phyloP scores from a whole-genome alignment of 129 eudicot genomes.

The Flaveria sonorensis region DNA sequence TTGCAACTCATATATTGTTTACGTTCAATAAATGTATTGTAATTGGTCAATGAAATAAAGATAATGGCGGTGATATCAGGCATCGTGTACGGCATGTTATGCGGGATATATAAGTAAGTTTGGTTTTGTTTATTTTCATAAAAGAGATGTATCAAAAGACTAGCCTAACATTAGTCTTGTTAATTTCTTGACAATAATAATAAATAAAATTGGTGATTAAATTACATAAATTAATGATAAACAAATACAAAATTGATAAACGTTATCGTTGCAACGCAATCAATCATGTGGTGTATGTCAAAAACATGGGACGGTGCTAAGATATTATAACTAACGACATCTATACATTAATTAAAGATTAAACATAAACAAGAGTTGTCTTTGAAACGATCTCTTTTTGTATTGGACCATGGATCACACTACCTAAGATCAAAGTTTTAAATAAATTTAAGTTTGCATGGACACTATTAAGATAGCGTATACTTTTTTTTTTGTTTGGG shows the following conservation, averaged over 20 bases:
- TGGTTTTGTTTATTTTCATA: neutral
- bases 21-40: neutral
- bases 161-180: neutral
- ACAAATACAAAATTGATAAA: neutral
- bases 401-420: no score
- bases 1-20: slow-evolving; percentile 6
- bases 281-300: neutral
- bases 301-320: neutral
- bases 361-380: no score
- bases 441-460: no score
- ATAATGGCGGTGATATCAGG: neutral
- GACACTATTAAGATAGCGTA: no score
- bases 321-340: no score
- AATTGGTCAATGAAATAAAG: neutral
- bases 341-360: no score
- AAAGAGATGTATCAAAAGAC: neutral
- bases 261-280: neutral
- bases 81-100: slow-evolving; percentile 18
- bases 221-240: no score
- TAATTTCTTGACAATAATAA: no score
- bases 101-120: neutral
- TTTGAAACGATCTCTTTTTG: no score
- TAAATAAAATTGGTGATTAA: no score
- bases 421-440: no score
- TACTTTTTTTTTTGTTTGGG: no score